Base-by-base conservation (phyloP, 2,329 filamentous ascomycete species). In the Lachnellula subtilissima region DNA sequence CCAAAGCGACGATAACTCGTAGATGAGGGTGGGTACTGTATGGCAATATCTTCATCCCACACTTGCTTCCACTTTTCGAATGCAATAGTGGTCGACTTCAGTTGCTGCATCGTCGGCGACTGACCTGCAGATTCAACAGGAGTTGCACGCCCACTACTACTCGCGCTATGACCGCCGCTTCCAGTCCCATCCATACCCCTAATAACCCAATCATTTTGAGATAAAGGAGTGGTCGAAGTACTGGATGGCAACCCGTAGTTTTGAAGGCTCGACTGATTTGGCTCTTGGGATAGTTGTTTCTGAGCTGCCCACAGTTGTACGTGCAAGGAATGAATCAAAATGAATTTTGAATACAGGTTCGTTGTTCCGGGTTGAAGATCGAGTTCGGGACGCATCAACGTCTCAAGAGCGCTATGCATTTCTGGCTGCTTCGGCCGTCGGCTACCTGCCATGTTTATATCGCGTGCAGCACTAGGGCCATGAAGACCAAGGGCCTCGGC, bases 341-440 rank as follows among this genome's bases (percentile, higher is more conserved):
- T 80, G 64, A 90, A 90, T 66, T 91, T 91, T 37, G 84, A 85
- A 65, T 85, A 88, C 2, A 87, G 74, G 63, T 90, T 91, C 1
- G 87, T 90, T 22, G 80, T 81, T 46, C 83, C 81, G 3, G 82
- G 81, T 55, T 83, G 81, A 53, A 89, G 82, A 48, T 81, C 77
- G 60, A 80, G 78, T 9, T 76, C 79, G 5, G 75, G 73, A 59
- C 86, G 78, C 53, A 88, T 75, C 43, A 91, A 73, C 1, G 83
- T 78, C 52, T 79, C 78, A 53, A 90, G 73, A 1, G 82, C 84
- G 56, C 82, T 75, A 58, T 82, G 76, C 70, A 89, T 75, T 62
- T 84, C 79, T 1, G 86, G 79, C 65, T 91, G 87, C 63, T 83
- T 86, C 50, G 79, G 73, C 51, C 82, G 77, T 61, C 81, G 79